These are phyloP conservation scores for Aspergillus jensenii DNA, from an alignment of 2,329 filamentous ascomycete genomes.

Conservation along the genomic window DNA sequence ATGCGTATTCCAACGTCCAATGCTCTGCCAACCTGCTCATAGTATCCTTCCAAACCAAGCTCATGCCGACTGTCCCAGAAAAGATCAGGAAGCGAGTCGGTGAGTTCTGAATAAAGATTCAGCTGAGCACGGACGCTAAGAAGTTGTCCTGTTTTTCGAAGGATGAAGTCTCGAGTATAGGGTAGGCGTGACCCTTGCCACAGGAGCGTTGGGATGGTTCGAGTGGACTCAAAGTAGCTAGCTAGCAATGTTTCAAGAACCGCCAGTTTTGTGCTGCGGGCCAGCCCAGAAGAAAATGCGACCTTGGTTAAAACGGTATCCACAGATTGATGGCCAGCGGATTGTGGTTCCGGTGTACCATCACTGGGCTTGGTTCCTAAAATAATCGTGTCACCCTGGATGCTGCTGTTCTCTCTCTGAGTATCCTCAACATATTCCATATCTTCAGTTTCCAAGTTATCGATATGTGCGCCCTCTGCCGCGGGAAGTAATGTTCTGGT, in stretches of 20 bases:
- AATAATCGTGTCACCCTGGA: slow-evolving; percentile 85
- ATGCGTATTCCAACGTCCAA: slow-evolving; percentile 91
- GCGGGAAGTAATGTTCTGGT: slow-evolving; percentile 73
- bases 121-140: slow-evolving; percentile 85
- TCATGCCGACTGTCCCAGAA: slow-evolving; percentile 95
- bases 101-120: slow-evolving; percentile 95
- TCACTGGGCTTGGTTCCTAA: slow-evolving; percentile 68
- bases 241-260: slow-evolving; percentile 82
- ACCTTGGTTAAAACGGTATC: slow-evolving; percentile 83
- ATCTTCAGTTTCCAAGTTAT: slow-evolving; percentile 79
- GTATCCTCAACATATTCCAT: slow-evolving; percentile 81
- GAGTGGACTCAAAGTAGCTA: slow-evolving; percentile 83
- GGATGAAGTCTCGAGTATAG: slow-evolving; percentile 73
- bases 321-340: slow-evolving; percentile 38
- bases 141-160: slow-evolving; percentile 91
- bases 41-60: slow-evolving; percentile 88
- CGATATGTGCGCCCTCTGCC: slow-evolving; percentile 70
- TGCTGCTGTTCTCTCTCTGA: slow-evolving; percentile 68
- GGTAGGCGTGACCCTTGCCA: slow-evolving; percentile 64
- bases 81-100: slow-evolving; percentile 89
- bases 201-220: slow-evolving; percentile 75
- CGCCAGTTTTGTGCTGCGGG: slow-evolving; percentile 88
- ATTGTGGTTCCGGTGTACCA: slow-evolving; percentile 19
- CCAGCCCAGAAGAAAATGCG: slow-evolving; percentile 91
- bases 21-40: slow-evolving; percentile 86